A percentile compares a stretch with the other conserved stretches of the same genome.
phyloP scores from a whole-genome alignment of 768 basidiomycete species.

The Pleurotus pulmonarius region DNA sequence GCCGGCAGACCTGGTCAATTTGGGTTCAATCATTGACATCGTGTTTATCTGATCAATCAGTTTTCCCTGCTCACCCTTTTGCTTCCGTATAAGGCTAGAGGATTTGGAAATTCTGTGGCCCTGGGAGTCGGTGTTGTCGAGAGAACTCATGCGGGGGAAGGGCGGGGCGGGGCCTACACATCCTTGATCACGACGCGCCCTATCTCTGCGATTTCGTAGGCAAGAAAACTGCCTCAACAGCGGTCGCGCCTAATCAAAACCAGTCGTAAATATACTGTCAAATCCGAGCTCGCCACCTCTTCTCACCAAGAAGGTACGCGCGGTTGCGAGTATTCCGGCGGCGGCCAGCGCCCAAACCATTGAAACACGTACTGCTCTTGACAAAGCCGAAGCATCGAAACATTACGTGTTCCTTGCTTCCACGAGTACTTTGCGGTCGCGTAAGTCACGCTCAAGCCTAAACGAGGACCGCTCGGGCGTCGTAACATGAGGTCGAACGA shows the following conservation, averaged over 20 bases:
- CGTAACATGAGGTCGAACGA: conserved; percentile 1
- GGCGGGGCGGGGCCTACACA: neutral
- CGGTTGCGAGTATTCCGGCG: too few relatives aligned
- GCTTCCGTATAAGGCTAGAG: conserved; percentile 5
- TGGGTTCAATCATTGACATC: neutral
- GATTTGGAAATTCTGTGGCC: neutral
- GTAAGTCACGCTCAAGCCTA: neutral
- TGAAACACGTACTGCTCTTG: too few relatives aligned
- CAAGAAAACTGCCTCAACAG: too few relatives aligned
- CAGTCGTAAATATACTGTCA: too few relatives aligned
- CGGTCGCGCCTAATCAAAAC: too few relatives aligned
- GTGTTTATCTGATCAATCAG: conserved; percentile 9
- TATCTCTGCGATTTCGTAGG: neutral
- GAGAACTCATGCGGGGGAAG: neutral
- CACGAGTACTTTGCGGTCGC: too few relatives aligned
- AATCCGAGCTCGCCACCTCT: too few relatives aligned
- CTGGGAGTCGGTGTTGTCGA: neutral
- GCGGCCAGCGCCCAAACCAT: too few relatives aligned
- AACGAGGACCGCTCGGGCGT: conserved; percentile 6
- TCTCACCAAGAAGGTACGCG: too few relatives aligned
- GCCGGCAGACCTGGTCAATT: neutral
- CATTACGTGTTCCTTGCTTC: too few relatives aligned
- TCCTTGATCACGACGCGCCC: neutral
- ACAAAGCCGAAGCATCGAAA: too few relatives aligned
- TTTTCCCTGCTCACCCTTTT: neutral